Base-by-base conservation (phyloP, 225 moss, liverwort and hornwort species). In the Lunularia cruciata region DNA sequence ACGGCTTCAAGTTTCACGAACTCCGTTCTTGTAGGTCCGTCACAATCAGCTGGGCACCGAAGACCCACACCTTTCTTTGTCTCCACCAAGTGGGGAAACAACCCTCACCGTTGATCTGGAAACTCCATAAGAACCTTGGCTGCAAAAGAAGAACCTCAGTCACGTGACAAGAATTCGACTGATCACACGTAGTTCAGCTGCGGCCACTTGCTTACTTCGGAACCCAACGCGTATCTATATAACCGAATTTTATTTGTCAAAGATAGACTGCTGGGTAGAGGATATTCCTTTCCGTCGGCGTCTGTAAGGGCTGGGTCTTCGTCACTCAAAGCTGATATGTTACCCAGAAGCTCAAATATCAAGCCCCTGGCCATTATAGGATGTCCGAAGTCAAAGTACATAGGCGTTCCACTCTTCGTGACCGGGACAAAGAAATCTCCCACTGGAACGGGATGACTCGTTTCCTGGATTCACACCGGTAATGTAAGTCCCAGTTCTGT, bases 121-220 rank as follows among this genome's bases (percentile, higher is more conserved):
- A 61, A 25, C 39, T 40, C 26, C 40, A 38, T 14, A n/a, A n/a
- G n/a, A n/a, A n/a, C n/a, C n/a, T n/a, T n/a, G n/a, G n/a, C 23
- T 14, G 38, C 25, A 60, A 22, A 16, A 33, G 22, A 60, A 60
- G 22, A 60, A 38, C 35, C 38, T 38, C 30, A 65, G 47, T 25
- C 6, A 22, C 28, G 32, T 59, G 34, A 47, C 28, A 4, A 20
- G 37, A 36, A 11, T 0, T 31, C 20, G 11, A 52, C 43, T 20
- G 10, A 11, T 77, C 77, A 98, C 49, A 98, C 86, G 27, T 89
- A 85, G 81, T 93, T 90, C 58, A 92, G 82, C 72, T 91, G 83
- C 61, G 96, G 96, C 96, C 96, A 98, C 82, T 90, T 98, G 83
- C 92, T 89, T 67, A 91, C 71, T 73, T 98, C 96, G 65, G 84